A percentile compares a stretch with the other conserved stretches of the same genome.
Conservation (phyloP, 257 asterid species). For the Penstemon eatonii region DNA sequence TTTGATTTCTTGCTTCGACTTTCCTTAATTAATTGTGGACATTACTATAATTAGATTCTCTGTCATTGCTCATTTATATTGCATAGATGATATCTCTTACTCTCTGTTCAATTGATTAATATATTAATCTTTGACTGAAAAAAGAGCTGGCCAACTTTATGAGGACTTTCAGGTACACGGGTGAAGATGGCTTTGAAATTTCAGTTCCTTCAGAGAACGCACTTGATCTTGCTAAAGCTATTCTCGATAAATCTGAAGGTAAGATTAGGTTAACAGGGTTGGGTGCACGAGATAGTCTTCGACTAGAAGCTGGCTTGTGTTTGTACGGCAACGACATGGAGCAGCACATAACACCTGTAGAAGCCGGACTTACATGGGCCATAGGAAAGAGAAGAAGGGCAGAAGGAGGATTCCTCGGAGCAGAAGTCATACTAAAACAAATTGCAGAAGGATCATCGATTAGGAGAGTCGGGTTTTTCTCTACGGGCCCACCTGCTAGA, state of each 20-base stretch:
- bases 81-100: no score
- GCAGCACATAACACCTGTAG: conserved; percentile 90
- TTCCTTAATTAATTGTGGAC: no score
- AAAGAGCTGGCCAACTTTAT: conserved; percentile 2
- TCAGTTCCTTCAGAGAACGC: conserved; percentile 92
- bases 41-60: no score
- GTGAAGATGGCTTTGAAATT: conserved; percentile 98
- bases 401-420: conserved; percentile 95
- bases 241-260: conserved; percentile 88
- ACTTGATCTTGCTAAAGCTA: conserved; percentile 88
- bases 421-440: conserved; percentile 85
- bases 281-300: conserved; percentile 98
- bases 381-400: conserved; percentile 95
- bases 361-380: conserved; percentile 98
- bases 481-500: conserved; percentile 90
- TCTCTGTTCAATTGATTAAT: no score
- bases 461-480: conserved; percentile 82
- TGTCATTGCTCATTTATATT: no score
- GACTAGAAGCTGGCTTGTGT: conserved; percentile 94
- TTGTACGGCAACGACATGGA: conserved; percentile 98
- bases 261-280: conserved; percentile 78
- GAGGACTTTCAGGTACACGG: conserved; percentile 73
- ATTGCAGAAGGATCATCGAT: conserved; percentile 72
- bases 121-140: background rate
- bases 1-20: no score